These are phyloP conservation scores for Colletotrichum magnum DNA, from an alignment of 2,329 filamentous ascomycete species.

Conservation along the genomic window DNA sequence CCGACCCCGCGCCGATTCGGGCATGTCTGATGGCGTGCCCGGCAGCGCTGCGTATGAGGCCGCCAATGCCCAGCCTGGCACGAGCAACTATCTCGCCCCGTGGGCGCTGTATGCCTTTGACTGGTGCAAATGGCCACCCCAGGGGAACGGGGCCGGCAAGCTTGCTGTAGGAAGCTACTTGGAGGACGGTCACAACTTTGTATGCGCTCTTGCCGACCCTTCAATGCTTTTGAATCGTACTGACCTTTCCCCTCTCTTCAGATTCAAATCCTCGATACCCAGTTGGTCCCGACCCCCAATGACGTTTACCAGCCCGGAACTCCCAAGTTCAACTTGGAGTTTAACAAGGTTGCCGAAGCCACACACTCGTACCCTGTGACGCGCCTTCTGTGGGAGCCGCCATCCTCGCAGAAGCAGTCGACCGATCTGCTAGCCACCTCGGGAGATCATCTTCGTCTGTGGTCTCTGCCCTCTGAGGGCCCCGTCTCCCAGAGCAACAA, in stretches of 20 bases:
- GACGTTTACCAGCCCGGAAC: constrained; percentile 78
- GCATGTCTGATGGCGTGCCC: constrained; percentile 78
- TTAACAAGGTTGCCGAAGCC: constrained; percentile 93
- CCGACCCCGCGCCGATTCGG: constrained; percentile 86
- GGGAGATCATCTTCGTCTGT: constrained; percentile 92
- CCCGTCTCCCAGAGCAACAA: constrained; percentile 74
- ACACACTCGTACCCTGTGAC: constrained; percentile 99
- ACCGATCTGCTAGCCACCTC: constrained; percentile 96
- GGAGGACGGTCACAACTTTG: constrained; percentile 98
- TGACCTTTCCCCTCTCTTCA: constrained; percentile 53
- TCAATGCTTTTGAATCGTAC: not conserved
- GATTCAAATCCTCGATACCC: constrained; percentile 98
- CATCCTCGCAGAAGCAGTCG: constrained; percentile 93
- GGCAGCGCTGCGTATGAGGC: constrained; percentile 76
- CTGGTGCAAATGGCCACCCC: constrained; percentile 98
- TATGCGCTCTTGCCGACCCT: constrained; percentile 57
- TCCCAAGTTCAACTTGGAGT: constrained; percentile 85
- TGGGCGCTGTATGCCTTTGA: constrained; percentile 98
- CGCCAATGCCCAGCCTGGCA: constrained; percentile 75
- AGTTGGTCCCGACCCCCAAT: constrained; percentile 78
- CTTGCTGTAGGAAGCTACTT: constrained; percentile 96
- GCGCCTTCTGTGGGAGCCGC: constrained; percentile 94
- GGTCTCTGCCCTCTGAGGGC: constrained; percentile 85
- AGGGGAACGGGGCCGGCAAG: constrained; percentile 86
- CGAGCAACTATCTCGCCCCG: constrained; percentile 93